These are phyloP conservation scores for Kwoniella shandongensis DNA, from an alignment of 768 basidiomycete genomes.

Conservation along the genomic window DNA sequence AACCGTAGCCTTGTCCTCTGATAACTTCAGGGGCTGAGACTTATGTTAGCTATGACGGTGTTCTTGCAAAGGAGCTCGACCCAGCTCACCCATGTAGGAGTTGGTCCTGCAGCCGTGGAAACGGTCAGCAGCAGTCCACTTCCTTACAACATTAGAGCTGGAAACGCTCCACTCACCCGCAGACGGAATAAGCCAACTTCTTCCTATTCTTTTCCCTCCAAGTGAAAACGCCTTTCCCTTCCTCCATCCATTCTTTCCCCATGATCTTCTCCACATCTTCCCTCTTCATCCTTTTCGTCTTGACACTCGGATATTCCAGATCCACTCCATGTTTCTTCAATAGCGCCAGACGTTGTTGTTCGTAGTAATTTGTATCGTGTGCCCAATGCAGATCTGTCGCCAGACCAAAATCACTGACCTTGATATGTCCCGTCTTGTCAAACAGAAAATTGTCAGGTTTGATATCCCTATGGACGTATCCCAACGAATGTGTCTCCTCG, in stretches of 20 bases:
- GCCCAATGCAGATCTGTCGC: constrained; percentile 91
- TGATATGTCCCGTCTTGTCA: constrained; percentile 88
- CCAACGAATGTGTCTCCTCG: constrained; percentile 86
- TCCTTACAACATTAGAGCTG: background rate
- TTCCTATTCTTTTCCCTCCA: constrained; percentile 92
- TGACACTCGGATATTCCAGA: constrained; percentile 72
- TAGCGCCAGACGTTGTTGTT: constrained; percentile 84
- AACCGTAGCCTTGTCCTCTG: constrained; percentile 70
- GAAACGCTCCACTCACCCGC: constrained; percentile 46
- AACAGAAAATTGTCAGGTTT: constrained; percentile 98
- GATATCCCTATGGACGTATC: constrained; percentile 97
- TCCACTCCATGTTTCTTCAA: constrained; percentile 93
- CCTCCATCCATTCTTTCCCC: constrained; percentile 64
- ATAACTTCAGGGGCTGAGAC: constrained; percentile 55
- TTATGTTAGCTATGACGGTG: constrained; percentile 53
- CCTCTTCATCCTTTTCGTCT: constrained; percentile 75
- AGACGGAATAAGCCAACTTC: constrained; percentile 64
- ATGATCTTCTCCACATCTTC: constrained; percentile 79
- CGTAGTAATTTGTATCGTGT: constrained; percentile 94
- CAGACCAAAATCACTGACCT: constrained; percentile 91
- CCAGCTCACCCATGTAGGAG: constrained; percentile 50
- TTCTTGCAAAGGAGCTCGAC: constrained; percentile 74
- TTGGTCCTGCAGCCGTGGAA: constrained; percentile 48
- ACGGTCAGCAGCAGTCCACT: background rate
- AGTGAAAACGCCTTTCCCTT: constrained; percentile 81